phyloP scores from a whole-genome alignment of 345 rosid species.

The Euphorbia tirucalli region DNA sequence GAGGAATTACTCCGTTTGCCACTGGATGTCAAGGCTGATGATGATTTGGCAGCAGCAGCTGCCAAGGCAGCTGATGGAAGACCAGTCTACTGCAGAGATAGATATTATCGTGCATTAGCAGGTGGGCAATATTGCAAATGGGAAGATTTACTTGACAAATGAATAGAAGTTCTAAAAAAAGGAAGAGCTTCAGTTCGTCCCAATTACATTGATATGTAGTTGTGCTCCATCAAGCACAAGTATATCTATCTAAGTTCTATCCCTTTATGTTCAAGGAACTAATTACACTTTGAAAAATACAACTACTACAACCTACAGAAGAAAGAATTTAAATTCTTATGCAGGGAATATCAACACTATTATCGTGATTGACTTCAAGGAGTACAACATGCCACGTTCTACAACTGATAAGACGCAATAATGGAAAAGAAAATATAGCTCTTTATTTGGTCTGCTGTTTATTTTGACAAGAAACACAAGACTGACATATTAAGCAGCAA shows the following conservation, averaged over 20 bases:
- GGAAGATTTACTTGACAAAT: slow-evolving; percentile 68
- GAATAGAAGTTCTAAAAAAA: background rate
- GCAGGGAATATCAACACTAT: background rate
- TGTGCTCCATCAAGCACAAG: background rate
- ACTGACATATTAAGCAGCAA: background rate
- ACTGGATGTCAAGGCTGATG: slow-evolving; percentile 60
- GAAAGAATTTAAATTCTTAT: background rate
- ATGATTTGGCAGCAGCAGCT: slow-evolving; percentile 85
- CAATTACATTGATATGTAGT: slow-evolving; percentile 14
- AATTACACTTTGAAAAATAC: background rate
- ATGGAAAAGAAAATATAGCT: background rate
- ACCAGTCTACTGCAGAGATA: slow-evolving; percentile 94
- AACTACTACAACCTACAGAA: background rate
- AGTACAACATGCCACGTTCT: background rate
- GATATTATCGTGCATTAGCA: slow-evolving; percentile 89
- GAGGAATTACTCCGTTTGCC: slow-evolving; percentile 75
- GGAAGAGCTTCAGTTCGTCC: slow-evolving; percentile 2
- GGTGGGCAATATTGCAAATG: slow-evolving; percentile 99
- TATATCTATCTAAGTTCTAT: background rate
- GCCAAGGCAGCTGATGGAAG: slow-evolving; percentile 97
- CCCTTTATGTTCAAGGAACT: background rate
- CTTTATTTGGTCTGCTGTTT: background rate
- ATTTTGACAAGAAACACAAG: background rate
- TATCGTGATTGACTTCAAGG: slow-evolving; percentile 5
- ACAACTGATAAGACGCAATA: background rate